Base-by-base conservation (phyloP, 2,329 filamentous ascomycete genomes). In the Orbilia javanica region DNA sequence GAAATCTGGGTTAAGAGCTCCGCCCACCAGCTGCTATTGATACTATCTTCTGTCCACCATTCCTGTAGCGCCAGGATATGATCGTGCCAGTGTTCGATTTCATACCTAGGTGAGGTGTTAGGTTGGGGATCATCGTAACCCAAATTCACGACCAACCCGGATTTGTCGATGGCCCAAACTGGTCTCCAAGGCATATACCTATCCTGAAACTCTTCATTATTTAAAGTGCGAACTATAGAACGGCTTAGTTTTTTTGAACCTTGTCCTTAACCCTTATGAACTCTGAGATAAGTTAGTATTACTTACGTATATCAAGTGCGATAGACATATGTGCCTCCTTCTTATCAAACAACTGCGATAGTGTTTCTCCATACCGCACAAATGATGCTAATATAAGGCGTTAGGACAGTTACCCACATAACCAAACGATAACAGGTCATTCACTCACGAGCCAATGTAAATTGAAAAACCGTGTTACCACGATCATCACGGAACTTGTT, bases 21-120 rank as follows among this genome's bases (percentile, higher is more conserved):
- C 3, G 62, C 44, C 70, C 70, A 74, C 60, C 70, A 60, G 27
- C 46, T 44, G 25, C 60, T 52, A 15, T 60, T 29, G 13, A 67
- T 7, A 44, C 70, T 66, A 31, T 55, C 70, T 29, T 74, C 52
- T 11, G 50, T 60, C 70, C 70, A 74, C 70, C 70, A 74, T 60
- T 66, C 36, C 27, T 74, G 62, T 20, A 74, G 18, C 4, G 27
- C 57, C 5, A 44, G 29, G 4, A 74, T 34, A 36, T 74, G 70
- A 39, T 74, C 70, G 22, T 48, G 50, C 70, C 70, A 74, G 44
- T 74, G 70, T 7, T 74, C 62, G 5, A 77, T 62, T 57, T 77
- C 72, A 29, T 77, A 77, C 53, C 72, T 64, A 8, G 10, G 31
- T 10, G 25, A 13, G 1, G 22, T 42, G 20, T 44, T 20, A 8